These are phyloP conservation scores for Hemerocallis citrina DNA, from an alignment of 106 monocot species.

Conservation along the genomic window DNA sequence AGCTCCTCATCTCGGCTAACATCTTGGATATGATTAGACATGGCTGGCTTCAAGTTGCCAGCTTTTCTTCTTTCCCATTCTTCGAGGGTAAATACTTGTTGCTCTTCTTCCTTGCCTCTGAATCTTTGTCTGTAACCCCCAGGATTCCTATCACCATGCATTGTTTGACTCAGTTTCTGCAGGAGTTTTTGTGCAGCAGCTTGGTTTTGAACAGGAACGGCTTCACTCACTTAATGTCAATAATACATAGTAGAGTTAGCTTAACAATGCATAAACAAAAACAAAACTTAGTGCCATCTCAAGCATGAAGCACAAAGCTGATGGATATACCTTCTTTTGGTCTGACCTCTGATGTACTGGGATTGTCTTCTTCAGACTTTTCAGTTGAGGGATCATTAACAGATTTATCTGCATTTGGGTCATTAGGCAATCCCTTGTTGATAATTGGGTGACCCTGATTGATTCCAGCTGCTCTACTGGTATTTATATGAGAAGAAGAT, in stretches of 20 bases:
- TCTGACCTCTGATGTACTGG: constrained; percentile 35
- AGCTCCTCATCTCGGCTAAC: constrained; percentile 77
- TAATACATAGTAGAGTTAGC: background rate
- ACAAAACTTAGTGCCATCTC: background rate
- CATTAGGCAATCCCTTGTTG: background rate
- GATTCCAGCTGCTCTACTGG: constrained; percentile 15
- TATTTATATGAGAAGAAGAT: constrained; percentile 1
- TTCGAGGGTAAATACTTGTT: constrained; percentile 76
- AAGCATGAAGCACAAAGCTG: background rate
- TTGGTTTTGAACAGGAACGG: constrained; percentile 92
- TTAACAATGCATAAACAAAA: constrained; percentile 3
- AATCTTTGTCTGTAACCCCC: constrained; percentile 43
- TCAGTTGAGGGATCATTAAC: constrained; percentile 8
- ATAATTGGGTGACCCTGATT: background rate
- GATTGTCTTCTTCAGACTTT: constrained; percentile 25
- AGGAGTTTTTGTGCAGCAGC: constrained; percentile 92
- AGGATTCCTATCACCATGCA: constrained; percentile 22
- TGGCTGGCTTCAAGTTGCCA: constrained; percentile 7
- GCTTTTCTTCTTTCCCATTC: constrained; percentile 93
- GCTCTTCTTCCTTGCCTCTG: constrained; percentile 60
- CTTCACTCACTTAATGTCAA: constrained; percentile 53
- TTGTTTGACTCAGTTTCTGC: constrained; percentile 69
- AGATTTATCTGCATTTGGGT: background rate
- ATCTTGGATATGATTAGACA: constrained; percentile 22
- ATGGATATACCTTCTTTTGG: constrained; percentile 79